A percentile compares a stretch with the other conserved stretches of the same genome.
Conservation (phyloP, 2,329 filamentous ascomycete species). For the Beauveria medogensis region DNA sequence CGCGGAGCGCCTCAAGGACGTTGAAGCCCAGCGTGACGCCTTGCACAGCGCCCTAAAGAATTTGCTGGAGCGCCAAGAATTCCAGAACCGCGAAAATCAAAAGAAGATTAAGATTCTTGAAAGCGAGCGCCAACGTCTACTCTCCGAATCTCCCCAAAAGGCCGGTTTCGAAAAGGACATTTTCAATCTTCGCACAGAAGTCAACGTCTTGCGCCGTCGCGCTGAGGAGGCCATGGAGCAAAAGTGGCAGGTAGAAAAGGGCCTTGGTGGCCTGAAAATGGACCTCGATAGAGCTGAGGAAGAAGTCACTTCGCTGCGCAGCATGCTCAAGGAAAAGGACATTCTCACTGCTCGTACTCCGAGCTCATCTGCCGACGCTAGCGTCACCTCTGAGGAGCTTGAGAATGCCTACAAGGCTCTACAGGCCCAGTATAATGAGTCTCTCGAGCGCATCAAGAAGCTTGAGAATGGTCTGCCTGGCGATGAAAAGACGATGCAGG, state of each 20-base stretch:
- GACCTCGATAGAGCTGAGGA: constrained; percentile 92
- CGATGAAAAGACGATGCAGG: constrained; percentile 54
- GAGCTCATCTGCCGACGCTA: constrained; percentile 19
- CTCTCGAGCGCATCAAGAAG: constrained; percentile 57
- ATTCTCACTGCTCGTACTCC: constrained; percentile 54
- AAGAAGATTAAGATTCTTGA: constrained; percentile 75
- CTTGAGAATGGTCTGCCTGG: constrained; percentile 44
- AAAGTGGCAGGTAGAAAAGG: constrained; percentile 94
- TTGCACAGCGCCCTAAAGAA: constrained; percentile 81
- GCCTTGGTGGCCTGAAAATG: constrained; percentile 83
- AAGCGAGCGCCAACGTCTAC: constrained; percentile 65
- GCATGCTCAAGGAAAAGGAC: constrained; percentile 73
- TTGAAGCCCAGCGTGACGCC: constrained; percentile 88
- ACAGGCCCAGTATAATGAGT: constrained; percentile 60
- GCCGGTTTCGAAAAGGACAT: constrained; percentile 82
- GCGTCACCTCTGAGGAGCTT: constrained; percentile 60
- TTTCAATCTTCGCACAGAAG: constrained; percentile 68
- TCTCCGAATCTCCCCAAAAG: constrained; percentile 61
- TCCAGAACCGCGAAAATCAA: constrained; percentile 73
- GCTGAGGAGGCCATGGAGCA: constrained; percentile 92
- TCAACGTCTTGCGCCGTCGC: constrained; percentile 72
- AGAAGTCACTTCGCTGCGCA: constrained; percentile 77
- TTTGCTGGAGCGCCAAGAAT: constrained; percentile 75
- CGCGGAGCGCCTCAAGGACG: constrained; percentile 77
- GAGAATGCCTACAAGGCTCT: constrained; percentile 68